Conservation (phyloP, 805 yeast species). For the Wickerhamiella parazyma region DNA sequence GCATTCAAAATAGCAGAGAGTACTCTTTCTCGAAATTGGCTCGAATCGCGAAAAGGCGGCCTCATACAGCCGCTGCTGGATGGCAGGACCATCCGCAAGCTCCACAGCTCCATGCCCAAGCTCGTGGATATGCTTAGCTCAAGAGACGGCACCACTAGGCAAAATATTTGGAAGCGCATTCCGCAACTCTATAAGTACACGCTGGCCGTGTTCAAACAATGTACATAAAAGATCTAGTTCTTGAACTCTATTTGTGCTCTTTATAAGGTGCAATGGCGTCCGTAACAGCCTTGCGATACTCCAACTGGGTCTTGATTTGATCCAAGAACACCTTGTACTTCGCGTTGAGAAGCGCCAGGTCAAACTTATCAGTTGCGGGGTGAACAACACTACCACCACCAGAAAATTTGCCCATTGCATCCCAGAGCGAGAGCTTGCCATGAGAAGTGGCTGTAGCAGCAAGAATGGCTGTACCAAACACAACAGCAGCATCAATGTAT, state of each 20-base stretch:
- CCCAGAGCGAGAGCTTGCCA: conserved; percentile 46
- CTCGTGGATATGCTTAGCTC: background rate
- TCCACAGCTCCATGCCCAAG: background rate
- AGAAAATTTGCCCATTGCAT: conserved; percentile 69
- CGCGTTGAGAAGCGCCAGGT: conserved; percentile 39
- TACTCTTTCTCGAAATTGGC: conserved; percentile 4
- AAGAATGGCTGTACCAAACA: conserved; percentile 84
- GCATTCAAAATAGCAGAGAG: conserved; percentile 4
- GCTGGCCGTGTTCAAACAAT: background rate
- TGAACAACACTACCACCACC: conserved; percentile 69
- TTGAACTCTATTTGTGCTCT: background rate
- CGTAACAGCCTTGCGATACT: conserved; percentile 52
- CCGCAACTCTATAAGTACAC: background rate
- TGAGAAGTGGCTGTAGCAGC: conserved; percentile 89
- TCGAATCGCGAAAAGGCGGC: background rate
- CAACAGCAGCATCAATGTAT: conserved; percentile 94
- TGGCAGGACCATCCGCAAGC: conserved; percentile 1
- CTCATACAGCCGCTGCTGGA: background rate
- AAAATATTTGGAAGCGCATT: background rate
- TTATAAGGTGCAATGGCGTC: conserved; percentile 1
- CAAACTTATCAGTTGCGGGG: conserved; percentile 46
- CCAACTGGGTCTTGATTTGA: conserved; percentile 69
- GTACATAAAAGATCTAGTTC: background rate
- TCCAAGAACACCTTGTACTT: conserved; percentile 81
- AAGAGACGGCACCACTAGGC: background rate